These are phyloP conservation scores for Malassezia globosa DNA, from an alignment of 1,284 basidiomycete species.

Conservation along the genomic window DNA sequence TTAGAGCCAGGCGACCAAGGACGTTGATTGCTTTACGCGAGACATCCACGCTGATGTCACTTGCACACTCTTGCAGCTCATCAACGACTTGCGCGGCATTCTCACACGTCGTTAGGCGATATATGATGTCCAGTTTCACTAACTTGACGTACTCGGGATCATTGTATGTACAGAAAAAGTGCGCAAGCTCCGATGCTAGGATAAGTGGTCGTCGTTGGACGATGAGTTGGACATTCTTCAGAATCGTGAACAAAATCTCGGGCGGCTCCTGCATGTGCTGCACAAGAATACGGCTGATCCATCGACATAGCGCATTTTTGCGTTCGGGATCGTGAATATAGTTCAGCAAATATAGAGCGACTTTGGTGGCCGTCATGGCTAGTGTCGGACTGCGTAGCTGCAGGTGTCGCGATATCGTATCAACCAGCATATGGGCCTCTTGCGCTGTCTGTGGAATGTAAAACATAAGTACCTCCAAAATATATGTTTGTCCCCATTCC, in stretches of 20 bases:
- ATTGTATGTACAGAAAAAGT: slow-evolving; percentile 99
- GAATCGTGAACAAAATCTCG: slow-evolving; percentile 94
- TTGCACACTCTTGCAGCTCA: slow-evolving; percentile 94
- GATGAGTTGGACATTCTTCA: slow-evolving; percentile 90
- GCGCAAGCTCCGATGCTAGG: slow-evolving; percentile 89
- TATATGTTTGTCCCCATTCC: slow-evolving; percentile 98
- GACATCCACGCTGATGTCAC: slow-evolving; percentile 95
- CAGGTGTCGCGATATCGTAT: slow-evolving; percentile 64
- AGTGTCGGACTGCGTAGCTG: slow-evolving; percentile 90
- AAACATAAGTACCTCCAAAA: slow-evolving; percentile 82
- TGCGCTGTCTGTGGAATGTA: slow-evolving; percentile 76
- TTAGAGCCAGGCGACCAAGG: slow-evolving; percentile 91
- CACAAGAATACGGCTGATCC: slow-evolving; percentile 75
- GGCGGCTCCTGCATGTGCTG: slow-evolving; percentile 72
- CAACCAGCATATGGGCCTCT: slow-evolving; percentile 86
- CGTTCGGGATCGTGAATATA: slow-evolving; percentile 84
- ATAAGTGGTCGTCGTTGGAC: slow-evolving; percentile 87
- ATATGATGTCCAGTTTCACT: slow-evolving; percentile 97
- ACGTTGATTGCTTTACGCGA: slow-evolving; percentile 93
- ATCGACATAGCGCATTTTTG: slow-evolving; percentile 81
- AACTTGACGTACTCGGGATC: slow-evolving; percentile 98
- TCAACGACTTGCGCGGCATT: slow-evolving; percentile 84
- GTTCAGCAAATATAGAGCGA: slow-evolving; percentile 93
- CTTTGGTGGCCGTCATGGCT: slow-evolving; percentile 85
- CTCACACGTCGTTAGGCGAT: slow-evolving; percentile 76